Conservation (phyloP, 2,329 filamentous ascomycete species). For the Epichloe aotearoae region DNA sequence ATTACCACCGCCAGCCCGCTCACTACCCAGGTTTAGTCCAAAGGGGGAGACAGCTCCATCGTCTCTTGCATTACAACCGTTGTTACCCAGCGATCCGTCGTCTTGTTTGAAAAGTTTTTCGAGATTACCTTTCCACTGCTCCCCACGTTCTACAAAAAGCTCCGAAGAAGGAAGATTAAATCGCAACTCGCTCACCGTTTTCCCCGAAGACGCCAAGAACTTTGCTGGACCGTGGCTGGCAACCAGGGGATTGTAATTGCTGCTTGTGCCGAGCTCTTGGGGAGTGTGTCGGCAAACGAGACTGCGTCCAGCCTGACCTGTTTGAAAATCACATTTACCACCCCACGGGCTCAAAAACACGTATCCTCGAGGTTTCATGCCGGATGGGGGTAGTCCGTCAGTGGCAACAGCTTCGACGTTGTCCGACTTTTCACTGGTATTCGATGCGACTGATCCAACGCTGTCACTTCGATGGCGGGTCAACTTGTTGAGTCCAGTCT, state of each 20-base stretch:
- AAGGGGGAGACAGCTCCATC: slow-evolving; percentile 31
- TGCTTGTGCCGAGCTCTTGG: slow-evolving; percentile 20
- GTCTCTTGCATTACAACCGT: slow-evolving; percentile 25
- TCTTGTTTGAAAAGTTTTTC: slow-evolving; percentile 26
- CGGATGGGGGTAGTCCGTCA: slow-evolving; percentile 1
- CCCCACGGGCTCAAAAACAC: slow-evolving; percentile 79
- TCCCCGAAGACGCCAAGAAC: not conserved
- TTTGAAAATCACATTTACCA: slow-evolving; percentile 73
- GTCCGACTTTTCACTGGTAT: not conserved
- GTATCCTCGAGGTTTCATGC: slow-evolving; percentile 49
- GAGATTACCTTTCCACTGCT: slow-evolving; percentile 28
- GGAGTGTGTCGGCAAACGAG: slow-evolving; percentile 65
- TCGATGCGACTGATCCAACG: slow-evolving; percentile 18
- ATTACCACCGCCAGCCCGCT: slow-evolving; percentile 76
- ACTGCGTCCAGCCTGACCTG: slow-evolving; percentile 60
- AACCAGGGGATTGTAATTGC: slow-evolving; percentile 31
- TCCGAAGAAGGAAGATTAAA: slow-evolving; percentile 68
- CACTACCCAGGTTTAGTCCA: slow-evolving; percentile 64
- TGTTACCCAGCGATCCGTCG: slow-evolving; percentile 15
- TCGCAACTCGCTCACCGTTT: slow-evolving; percentile 62
- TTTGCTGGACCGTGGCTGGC: slow-evolving; percentile 16
- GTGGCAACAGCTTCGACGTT: not conserved
- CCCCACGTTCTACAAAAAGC: slow-evolving; percentile 26
- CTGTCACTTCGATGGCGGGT: slow-evolving; percentile 18
- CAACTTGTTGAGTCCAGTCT: slow-evolving; percentile 12